Conservation (phyloP, 352 stramenopile genomes). For the Albugo laibachii region DNA sequence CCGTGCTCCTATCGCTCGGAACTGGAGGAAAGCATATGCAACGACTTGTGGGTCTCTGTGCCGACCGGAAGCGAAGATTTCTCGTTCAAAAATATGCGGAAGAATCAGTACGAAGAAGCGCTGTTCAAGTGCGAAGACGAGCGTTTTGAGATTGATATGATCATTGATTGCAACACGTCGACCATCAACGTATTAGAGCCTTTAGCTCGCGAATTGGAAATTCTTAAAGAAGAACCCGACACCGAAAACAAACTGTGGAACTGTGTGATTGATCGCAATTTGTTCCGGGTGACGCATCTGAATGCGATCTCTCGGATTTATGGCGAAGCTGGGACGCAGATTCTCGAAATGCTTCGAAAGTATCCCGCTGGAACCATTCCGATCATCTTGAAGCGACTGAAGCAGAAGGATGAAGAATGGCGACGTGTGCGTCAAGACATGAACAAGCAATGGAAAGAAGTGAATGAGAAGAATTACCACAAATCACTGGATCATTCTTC, state of each 20-base stretch:
- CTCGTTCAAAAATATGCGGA: slow-evolving; percentile 97
- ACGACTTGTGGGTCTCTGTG: slow-evolving; percentile 95
- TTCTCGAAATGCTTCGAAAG: slow-evolving; percentile 88
- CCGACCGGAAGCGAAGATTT: slow-evolving; percentile 98
- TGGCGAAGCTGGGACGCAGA: slow-evolving; percentile 81
- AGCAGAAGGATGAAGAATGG: slow-evolving; percentile 98
- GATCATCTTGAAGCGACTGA: slow-evolving; percentile 94
- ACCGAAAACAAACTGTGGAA: slow-evolving; percentile 61
- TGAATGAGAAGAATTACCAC: slow-evolving; percentile 97
- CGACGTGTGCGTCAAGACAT: slow-evolving; percentile 79
- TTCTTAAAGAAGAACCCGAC: slow-evolving; percentile 45
- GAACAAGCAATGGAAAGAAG: slow-evolving; percentile 95
- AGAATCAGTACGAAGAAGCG: slow-evolving; percentile 98
- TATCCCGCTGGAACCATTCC: slow-evolving; percentile 95
- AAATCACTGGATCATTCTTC: slow-evolving; percentile 97
- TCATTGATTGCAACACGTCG: slow-evolving; percentile 93
- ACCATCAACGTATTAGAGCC: slow-evolving; percentile 91
- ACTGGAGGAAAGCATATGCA: slow-evolving; percentile 84
- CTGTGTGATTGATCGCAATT: slow-evolving; percentile 87
- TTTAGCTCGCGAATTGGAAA: slow-evolving; percentile 88
- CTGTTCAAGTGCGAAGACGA: slow-evolving; percentile 99
- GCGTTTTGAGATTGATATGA: slow-evolving; percentile 83
- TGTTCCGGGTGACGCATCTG: slow-evolving; percentile 91
- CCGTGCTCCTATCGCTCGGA: slow-evolving; percentile 89
- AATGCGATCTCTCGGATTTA: slow-evolving; percentile 98